Evolutionary conservation across 306 rosid species (phyloP).

Genomic region (Citrullus amarus): DNA sequence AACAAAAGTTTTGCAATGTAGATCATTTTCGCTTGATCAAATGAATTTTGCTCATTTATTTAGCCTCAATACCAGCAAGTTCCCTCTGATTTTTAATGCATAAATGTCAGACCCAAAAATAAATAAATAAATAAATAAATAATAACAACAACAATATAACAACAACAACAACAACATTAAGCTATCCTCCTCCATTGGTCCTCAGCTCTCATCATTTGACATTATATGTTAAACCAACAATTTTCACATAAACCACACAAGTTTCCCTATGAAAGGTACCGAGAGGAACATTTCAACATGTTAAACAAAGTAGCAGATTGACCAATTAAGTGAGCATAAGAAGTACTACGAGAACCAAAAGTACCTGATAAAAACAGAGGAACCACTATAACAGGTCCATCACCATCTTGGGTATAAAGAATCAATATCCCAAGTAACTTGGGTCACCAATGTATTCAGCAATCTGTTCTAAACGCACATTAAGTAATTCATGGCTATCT

Average conservation of each 20-base stretch:
- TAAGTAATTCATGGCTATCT: slow-evolving; percentile 51
- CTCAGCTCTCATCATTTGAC: neutral
- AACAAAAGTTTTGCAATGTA: neutral
- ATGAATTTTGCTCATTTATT: neutral
- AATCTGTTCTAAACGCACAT: slow-evolving; percentile 58
- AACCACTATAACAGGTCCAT: neutral
- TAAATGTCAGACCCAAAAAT: neutral
- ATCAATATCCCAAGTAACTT: slow-evolving; percentile 62
- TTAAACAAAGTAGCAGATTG: neutral
- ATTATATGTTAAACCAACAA: neutral
- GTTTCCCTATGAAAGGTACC: neutral
- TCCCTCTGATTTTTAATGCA: neutral
- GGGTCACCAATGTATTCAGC: slow-evolving; percentile 87
- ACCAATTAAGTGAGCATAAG: neutral
- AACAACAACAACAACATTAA: neutral
- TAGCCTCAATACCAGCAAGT: neutral
- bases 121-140: too few relatives aligned
- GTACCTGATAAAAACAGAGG: neutral
- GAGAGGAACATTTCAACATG: neutral
- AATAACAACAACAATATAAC: neutral
- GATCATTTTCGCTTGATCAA: neutral
- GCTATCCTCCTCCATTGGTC: neutral
- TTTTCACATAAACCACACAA: neutral
- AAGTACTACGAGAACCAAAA: neutral
- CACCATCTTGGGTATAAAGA: neutral